These are phyloP conservation scores for Puccinia coronata DNA, from an alignment of 1,284 basidiomycete species.

Conservation along the genomic window DNA sequence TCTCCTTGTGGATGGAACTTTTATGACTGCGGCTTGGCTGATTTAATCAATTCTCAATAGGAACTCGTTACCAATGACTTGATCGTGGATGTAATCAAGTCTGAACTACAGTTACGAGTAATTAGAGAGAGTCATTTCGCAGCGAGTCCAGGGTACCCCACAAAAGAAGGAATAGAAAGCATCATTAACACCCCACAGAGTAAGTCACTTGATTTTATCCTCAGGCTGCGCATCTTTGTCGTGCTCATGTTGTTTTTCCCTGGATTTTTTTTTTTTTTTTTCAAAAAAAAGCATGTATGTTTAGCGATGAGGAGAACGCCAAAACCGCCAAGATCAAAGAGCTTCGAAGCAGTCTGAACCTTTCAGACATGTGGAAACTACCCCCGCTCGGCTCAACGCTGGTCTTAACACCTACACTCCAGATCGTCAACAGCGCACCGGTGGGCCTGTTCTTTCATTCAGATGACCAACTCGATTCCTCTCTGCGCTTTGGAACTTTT, in stretches of 20 bases:
- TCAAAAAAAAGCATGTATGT: conserved; percentile 7
- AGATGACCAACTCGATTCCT: conserved; percentile 1
- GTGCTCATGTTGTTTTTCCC: background rate
- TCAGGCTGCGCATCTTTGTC: background rate
- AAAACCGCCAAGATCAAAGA: background rate
- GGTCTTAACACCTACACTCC: background rate
- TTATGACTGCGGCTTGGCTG: too few species aligned
- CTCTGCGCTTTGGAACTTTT: background rate
- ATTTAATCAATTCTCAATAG: background rate
- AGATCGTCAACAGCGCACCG: background rate
- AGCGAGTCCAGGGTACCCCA: conserved; percentile 4
- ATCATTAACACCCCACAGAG: background rate
- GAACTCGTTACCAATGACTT: conserved; percentile 26
- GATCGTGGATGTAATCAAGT: conserved; percentile 17
- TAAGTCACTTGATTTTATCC: background rate
- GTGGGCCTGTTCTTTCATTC: background rate
- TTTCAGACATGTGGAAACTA: background rate
- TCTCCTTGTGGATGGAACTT: too few species aligned
- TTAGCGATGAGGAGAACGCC: background rate
- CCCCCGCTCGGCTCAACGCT: background rate
- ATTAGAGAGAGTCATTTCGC: conserved; percentile 7
- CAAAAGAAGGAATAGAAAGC: background rate
- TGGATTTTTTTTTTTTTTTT: background rate
- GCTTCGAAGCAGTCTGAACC: background rate
- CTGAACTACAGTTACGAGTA: background rate